phyloP scores from a whole-genome alignment of 768 basidiomycete genomes.

The Coprinopsis marcescibilis region DNA sequence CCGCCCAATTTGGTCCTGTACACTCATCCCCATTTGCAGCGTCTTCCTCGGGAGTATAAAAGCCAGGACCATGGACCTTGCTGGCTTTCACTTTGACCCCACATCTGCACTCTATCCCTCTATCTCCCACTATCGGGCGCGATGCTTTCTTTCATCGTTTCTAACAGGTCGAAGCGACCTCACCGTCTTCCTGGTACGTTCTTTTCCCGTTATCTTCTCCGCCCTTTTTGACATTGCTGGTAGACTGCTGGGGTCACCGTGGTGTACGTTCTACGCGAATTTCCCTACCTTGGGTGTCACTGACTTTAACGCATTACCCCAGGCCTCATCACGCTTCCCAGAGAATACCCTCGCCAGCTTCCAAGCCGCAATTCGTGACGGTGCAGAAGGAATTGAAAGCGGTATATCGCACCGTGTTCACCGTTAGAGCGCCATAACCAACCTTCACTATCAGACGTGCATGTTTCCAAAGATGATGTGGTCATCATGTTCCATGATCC shows the following conservation, averaged over 20 bases:
- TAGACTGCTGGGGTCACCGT: conserved; percentile 67
- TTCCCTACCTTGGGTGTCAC: neutral
- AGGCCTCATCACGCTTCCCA: conserved; percentile 84
- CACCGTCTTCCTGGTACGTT: conserved; percentile 3
- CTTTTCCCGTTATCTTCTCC: conserved; percentile 15
- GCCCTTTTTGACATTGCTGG: conserved; percentile 1
- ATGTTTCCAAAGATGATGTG: conserved; percentile 81
- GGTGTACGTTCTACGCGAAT: conserved; percentile 30
- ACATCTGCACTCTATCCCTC: conserved; percentile 3
- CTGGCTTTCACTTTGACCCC: neutral
- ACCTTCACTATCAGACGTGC: conserved; percentile 77
- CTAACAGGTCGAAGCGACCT: neutral
- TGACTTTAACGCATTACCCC: conserved; percentile 7
- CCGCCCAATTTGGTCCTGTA: too few species aligned
- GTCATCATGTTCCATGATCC: conserved; percentile 98
- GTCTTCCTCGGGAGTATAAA: neutral
- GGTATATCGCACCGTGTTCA: conserved; percentile 60
- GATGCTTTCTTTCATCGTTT: conserved; percentile 4
- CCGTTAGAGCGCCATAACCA: conserved; percentile 46
- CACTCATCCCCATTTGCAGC: neutral
- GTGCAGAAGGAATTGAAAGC: conserved; percentile 95
- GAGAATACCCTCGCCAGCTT: conserved; percentile 97
- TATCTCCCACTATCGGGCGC: neutral
- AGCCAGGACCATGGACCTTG: neutral
- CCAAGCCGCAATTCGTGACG: conserved; percentile 90